Evolutionary conservation across 1,284 basidiomycete species (phyloP).

Genomic region (Ganoderma multipileum): DNA sequence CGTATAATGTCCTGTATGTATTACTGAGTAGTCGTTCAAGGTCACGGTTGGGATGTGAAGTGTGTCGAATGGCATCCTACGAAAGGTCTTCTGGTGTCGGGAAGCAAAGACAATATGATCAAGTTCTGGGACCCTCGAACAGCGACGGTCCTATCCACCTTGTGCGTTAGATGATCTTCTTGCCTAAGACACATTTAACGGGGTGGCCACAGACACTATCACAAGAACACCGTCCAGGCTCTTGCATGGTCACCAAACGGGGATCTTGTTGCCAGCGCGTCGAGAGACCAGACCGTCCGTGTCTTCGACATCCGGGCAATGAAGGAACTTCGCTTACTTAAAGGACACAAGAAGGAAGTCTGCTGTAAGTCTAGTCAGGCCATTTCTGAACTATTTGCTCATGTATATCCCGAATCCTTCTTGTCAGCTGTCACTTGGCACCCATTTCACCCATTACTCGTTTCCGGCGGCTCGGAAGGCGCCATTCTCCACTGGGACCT

Average conservation of each 20-base stretch:
- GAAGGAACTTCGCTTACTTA: conserved; percentile 91
- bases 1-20: background rate
- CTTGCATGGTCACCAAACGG: conserved; percentile 94
- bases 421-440: conserved; percentile 89
- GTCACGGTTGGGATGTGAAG: conserved; percentile 98
- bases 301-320: conserved; percentile 99
- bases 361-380: conserved; percentile 67
- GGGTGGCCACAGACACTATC: conserved; percentile 75
- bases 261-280: conserved; percentile 92
- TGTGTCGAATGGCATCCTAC: conserved; percentile 99
- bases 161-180: conserved; percentile 59
- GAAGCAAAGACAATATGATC: conserved; percentile 97
- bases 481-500: conserved; percentile 94
- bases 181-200: background rate
- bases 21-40: conserved; percentile 45
- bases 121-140: conserved; percentile 99
- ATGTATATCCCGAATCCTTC: background rate
- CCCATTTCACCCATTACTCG: conserved; percentile 90
- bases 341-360: conserved; percentile 97
- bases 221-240: conserved; percentile 97
- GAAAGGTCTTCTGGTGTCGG: conserved; percentile 93
- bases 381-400: background rate
- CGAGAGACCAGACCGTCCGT: conserved; percentile 92
- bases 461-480: conserved; percentile 94
- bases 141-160: conserved; percentile 84